A percentile compares a stretch with the other conserved stretches of the same genome.
Conservation (phyloP, 2,329 filamentous ascomycete species). For the Pestalotiopsis sp. region DNA sequence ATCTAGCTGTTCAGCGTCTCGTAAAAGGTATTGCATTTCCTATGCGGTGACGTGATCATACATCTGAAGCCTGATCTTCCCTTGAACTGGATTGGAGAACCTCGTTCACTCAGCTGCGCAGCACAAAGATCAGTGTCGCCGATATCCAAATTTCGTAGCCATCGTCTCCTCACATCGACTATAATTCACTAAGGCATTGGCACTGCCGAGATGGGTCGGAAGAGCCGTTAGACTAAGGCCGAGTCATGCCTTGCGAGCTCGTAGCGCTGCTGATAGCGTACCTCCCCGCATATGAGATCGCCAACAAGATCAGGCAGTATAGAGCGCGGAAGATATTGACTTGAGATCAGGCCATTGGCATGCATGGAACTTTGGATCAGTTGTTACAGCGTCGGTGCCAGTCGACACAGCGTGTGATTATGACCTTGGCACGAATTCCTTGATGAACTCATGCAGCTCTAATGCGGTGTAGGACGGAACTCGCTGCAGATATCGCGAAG, state of each 20-base stretch:
- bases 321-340: background rate
- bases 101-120: too few species aligned
- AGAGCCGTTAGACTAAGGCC: background rate
- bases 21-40: background rate
- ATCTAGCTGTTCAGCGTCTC: background rate
- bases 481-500: slow-evolving; percentile 11
- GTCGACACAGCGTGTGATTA: background rate
- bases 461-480: slow-evolving; percentile 3
- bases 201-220: background rate
- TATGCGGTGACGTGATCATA: background rate
- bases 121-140: too few species aligned
- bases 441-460: slow-evolving; percentile 12
- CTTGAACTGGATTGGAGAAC: too few species aligned
- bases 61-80: too few species aligned
- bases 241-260: background rate
- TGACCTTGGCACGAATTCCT: slow-evolving; percentile 6
- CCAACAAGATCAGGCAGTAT: background rate
- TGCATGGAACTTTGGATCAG: background rate
- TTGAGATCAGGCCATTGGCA: background rate
- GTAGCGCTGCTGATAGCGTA: background rate
- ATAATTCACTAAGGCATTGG: background rate
- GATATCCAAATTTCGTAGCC: too few species aligned
- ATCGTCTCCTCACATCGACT: background rate
- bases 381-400: background rate
- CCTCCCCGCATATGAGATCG: background rate